Base-by-base conservation (phyloP, 1,284 basidiomycete genomes). In the Heterobasidion occidentale region DNA sequence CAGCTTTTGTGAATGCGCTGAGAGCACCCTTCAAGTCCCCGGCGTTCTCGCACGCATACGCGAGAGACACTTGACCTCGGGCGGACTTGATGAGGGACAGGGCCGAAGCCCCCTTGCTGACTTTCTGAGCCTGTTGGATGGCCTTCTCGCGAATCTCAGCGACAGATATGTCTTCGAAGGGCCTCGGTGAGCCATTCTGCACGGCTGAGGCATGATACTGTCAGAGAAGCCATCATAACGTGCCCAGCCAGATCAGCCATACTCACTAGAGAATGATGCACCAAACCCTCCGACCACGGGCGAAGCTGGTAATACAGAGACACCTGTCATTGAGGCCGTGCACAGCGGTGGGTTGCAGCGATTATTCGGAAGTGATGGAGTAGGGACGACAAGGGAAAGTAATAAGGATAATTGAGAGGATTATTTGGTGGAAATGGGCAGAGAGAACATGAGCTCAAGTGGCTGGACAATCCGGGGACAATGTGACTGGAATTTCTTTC, bases 101-200 rank as follows among this genome's bases (percentile, higher is more conserved):
- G 12, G 83, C 71, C 6, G 85, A 80, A 49, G 76, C 76, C 15
- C 83, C 81, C 58, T 72, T 74, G 36, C 80, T 77, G 57, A 77
- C 75, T 57, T 72, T 78, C 52, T 75, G 72, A 14, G 81, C 82
- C 49, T 75, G 71, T 55, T 81, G 80, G 65, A 77, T 83, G 9
- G 81, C 84, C 64, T 73, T 79, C 53, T 76, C 74, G 67, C 86
- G 88, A 65, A 90, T 83, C 58, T 86, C 84, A 44, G 76, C 70
- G 54, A 84, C 76, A n/a, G 78, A 61, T 60, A 61, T 76, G 35
- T 67, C 66, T 48, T 65, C 66, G 46, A 63, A 54, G 34, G 65
- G 59, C 19, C 62, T 54, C 17, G 59, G 56, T 14, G 58, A 59
- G 58, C 70, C 70, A 68, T 73, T 72, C 61, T 67, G 70, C 68